Conservation (phyloP, 2,329 filamentous ascomycete species). For the Thielaviopsis punctulata region DNA sequence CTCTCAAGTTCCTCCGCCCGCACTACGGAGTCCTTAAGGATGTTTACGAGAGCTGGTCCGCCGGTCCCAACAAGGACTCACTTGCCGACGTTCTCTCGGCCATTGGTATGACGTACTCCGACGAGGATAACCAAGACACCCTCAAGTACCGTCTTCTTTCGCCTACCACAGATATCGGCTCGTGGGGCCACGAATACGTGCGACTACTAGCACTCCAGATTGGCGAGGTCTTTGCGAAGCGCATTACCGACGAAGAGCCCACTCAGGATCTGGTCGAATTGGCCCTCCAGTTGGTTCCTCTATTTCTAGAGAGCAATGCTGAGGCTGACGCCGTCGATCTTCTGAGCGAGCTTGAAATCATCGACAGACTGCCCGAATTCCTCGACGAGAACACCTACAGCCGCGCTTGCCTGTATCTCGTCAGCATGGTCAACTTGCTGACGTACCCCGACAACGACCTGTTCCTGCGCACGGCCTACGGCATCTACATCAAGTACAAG, state of each 20-base stretch:
- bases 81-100: conserved; percentile 93
- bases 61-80: conserved; percentile 69
- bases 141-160: conserved; percentile 87
- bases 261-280: conserved; percentile 74
- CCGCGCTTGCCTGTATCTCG: conserved; percentile 92
- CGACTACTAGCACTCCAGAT: conserved; percentile 91
- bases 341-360: conserved; percentile 93
- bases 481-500: conserved; percentile 85
- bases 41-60: conserved; percentile 78
- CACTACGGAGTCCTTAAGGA: conserved; percentile 84
- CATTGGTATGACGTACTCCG: conserved; percentile 96
- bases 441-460: conserved; percentile 95
- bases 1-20: conserved; percentile 90
- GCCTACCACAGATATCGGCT: conserved; percentile 79
- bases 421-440: conserved; percentile 94
- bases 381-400: conserved; percentile 89
- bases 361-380: conserved; percentile 75
- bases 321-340: conserved; percentile 96
- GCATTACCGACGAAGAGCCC: conserved; percentile 69
- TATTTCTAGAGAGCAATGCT: conserved; percentile 93
- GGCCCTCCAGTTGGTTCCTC: conserved; percentile 68
- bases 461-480: conserved; percentile 82
- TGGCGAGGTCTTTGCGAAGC: conserved; percentile 80
- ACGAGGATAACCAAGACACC: conserved; percentile 89
- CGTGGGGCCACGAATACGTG: conserved; percentile 98